Percentiles rank a stretch among this genome's conserved stretches.
These are phyloP conservation scores for Leucosporidium creatinivorum DNA, from an alignment of 768 basidiomycete species.

Conservation along the genomic window DNA sequence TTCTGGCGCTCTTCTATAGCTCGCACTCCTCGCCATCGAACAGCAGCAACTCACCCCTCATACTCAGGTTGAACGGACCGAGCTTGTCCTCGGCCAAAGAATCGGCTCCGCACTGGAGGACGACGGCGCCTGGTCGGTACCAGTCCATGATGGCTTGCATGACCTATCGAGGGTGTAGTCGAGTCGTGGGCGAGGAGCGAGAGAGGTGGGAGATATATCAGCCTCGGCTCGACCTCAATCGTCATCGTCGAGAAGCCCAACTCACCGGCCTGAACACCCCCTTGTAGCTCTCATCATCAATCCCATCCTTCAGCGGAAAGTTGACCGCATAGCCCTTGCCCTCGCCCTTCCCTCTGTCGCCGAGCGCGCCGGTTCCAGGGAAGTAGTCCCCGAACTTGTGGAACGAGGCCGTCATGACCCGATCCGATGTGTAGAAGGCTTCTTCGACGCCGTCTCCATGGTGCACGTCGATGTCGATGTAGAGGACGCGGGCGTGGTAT, in stretches of 20 bases:
- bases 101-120: slow-evolving; percentile 93
- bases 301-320: slow-evolving; percentile 86
- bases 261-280: slow-evolving; percentile 87
- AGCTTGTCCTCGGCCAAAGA: slow-evolving; percentile 91
- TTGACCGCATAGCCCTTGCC: slow-evolving; percentile 84
- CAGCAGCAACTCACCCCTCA: slow-evolving; percentile 51
- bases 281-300: slow-evolving; percentile 78
- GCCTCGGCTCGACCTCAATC: background rate
- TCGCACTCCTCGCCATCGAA: background rate
- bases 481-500: slow-evolving; percentile 67
- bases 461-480: slow-evolving; percentile 97
- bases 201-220: background rate
- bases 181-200: too few relatives aligned
- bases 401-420: slow-evolving; percentile 95
- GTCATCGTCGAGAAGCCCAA: slow-evolving; percentile 9
- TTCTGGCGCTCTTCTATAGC: too few relatives aligned
- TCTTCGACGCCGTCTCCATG: slow-evolving; percentile 99
- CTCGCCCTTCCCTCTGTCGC: slow-evolving; percentile 74
- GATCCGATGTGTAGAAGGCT: slow-evolving; percentile 93
- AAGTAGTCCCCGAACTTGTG: slow-evolving; percentile 97
- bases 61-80: slow-evolving; percentile 90
- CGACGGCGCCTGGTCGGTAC: slow-evolving; percentile 75
- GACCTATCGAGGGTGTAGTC: slow-evolving; percentile 50
- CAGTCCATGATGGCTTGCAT: slow-evolving; percentile 78
- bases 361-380: slow-evolving; percentile 77